phyloP scores from a whole-genome alignment of 495 filamentous ascomycete species.

The Xylaria grammica region DNA sequence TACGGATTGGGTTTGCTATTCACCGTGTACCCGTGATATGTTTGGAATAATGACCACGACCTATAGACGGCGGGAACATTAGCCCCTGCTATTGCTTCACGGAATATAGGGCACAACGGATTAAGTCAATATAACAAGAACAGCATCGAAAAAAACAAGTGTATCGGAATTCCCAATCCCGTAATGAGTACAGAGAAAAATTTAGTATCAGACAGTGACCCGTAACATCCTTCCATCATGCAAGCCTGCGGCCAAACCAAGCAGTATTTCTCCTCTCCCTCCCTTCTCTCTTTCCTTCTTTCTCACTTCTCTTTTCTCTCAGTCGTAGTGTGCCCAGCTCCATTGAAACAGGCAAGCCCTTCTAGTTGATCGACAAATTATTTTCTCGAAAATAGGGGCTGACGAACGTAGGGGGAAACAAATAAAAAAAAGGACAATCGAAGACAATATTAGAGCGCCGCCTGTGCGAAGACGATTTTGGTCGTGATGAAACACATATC shows the following conservation, averaged over 20 bases:
- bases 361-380: background rate
- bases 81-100: too few relatives aligned
- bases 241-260: conserved; percentile 20
- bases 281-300: background rate
- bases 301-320: too few relatives aligned
- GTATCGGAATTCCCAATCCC: conserved; percentile 12
- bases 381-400: background rate
- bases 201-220: conserved; percentile 5
- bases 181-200: conserved; percentile 20
- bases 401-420: background rate
- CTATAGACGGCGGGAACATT: too few relatives aligned
- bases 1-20: background rate
- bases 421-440: background rate
- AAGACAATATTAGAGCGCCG: background rate
- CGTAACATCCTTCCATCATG: conserved; percentile 10
- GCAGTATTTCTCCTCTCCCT: background rate
- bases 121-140: too few relatives aligned
- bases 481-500: conserved; percentile 1
- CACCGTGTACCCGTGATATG: too few relatives aligned
- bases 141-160: background rate
- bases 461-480: background rate
- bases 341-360: background rate
- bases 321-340: conserved; percentile 3
- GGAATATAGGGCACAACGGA: too few relatives aligned
- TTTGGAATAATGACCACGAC: too few relatives aligned